phyloP scores from a whole-genome alignment of 345 rosid species.

The Barbarea vulgaris region DNA sequence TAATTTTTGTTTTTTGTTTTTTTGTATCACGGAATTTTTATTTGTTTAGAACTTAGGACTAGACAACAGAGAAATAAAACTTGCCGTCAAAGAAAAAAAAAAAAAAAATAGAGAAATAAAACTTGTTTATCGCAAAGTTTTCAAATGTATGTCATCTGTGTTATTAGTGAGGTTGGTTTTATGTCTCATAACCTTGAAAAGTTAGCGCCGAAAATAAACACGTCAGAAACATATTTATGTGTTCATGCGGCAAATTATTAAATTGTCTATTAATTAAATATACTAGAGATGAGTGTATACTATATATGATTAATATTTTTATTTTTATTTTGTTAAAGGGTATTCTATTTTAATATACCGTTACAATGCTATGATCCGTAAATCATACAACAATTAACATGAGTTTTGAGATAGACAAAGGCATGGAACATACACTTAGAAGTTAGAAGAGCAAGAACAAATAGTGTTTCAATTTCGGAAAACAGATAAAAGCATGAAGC shows the following conservation, averaged over 20 bases:
- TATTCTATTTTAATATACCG: too few relatives aligned
- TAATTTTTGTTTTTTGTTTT: too few relatives aligned
- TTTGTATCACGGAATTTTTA: too few relatives aligned
- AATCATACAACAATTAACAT: not conserved
- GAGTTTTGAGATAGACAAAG: not conserved
- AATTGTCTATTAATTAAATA: too few relatives aligned
- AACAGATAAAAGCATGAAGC: not conserved
- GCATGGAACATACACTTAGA: not conserved
- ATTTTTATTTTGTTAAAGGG: too few relatives aligned
- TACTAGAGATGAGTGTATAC: not conserved
- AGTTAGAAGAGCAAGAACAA: not conserved
- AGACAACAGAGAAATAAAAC: too few relatives aligned
- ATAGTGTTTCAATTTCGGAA: not conserved
- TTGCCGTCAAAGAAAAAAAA: too few relatives aligned
- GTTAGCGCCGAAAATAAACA: not conserved
- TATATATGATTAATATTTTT: not conserved
- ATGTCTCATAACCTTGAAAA: not conserved
- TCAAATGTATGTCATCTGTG: not conserved
- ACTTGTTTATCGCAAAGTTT: not conserved
- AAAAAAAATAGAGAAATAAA: too few relatives aligned
- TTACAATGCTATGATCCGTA: not conserved
- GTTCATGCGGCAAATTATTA: not conserved
- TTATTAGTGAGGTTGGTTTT: not conserved
- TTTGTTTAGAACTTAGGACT: not conserved
- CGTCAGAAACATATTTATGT: not conserved